These are phyloP conservation scores for Monosporascus sp. DNA, from an alignment of 2,329 filamentous ascomycete species.

Conservation along the genomic window DNA sequence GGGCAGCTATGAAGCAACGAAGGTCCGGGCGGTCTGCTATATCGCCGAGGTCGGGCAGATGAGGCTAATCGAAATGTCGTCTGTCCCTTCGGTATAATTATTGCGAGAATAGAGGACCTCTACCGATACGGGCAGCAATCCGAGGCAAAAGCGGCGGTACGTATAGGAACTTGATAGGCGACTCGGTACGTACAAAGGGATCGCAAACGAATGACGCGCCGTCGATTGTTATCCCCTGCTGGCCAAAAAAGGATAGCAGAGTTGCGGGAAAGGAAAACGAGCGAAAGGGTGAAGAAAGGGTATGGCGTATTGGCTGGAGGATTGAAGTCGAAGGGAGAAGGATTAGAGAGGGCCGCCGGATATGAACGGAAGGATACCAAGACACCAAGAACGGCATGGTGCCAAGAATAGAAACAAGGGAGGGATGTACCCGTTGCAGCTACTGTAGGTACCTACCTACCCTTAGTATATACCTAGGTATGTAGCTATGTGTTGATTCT, in stretches of 20 bases:
- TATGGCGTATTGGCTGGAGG: background rate
- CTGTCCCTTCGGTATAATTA: background rate
- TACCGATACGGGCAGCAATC: background rate
- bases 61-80: background rate
- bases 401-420: too few species aligned
- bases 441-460: too few species aligned
- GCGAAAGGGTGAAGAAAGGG: background rate
- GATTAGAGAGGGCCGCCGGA: background rate
- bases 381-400: too few species aligned
- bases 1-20: background rate
- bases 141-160: background rate
- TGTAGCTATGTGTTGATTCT: background rate
- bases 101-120: background rate
- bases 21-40: background rate
- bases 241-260: background rate
- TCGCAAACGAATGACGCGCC: slow-evolving; percentile 11
- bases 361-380: background rate
- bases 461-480: background rate
- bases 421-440: too few species aligned
- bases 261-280: background rate
- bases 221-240: slow-evolving; percentile 2
- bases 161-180: background rate
- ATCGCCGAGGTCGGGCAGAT: background rate
- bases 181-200: slow-evolving; percentile 8
- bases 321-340: background rate